These are phyloP conservation scores for Claviceps digitariae DNA, from an alignment of 2,329 filamentous ascomycete species.

Conservation along the genomic window DNA sequence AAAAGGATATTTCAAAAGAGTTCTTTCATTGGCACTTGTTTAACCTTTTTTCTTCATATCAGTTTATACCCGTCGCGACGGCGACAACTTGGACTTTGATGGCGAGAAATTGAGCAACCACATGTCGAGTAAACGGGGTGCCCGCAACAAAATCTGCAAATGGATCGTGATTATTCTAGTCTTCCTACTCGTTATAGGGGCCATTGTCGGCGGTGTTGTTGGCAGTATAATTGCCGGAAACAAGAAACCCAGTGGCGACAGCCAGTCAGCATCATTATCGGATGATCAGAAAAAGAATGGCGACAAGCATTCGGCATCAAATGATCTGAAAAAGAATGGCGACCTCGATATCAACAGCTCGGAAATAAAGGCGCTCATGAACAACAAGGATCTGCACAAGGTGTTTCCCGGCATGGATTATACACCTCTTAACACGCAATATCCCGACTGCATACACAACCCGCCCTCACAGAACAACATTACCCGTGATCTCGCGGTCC, in stretches of 20 bases:
- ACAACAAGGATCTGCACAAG: slow-evolving; percentile 72
- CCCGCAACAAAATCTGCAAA: slow-evolving; percentile 50
- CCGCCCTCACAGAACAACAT: slow-evolving; percentile 89
- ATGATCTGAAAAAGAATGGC: slow-evolving; percentile 50
- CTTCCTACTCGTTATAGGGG: slow-evolving; percentile 53
- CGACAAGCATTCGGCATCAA: slow-evolving; percentile 46
- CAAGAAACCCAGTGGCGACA: slow-evolving; percentile 18
- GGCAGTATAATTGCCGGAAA: slow-evolving; percentile 56
- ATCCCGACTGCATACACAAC: slow-evolving; percentile 63
- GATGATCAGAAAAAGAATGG: slow-evolving; percentile 51
- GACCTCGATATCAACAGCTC: slow-evolving; percentile 60
- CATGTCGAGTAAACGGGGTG: slow-evolving; percentile 28
- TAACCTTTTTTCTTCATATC: not conserved
- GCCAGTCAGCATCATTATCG: slow-evolving; percentile 37
- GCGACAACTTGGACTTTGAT: slow-evolving; percentile 3
- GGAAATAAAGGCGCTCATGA: slow-evolving; percentile 70
- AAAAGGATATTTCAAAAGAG: not conserved
- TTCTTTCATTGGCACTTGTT: not conserved
- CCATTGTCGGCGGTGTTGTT: slow-evolving; percentile 58
- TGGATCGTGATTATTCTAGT: slow-evolving; percentile 55
- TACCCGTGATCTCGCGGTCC: slow-evolving; percentile 77
- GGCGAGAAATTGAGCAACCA: slow-evolving; percentile 10
- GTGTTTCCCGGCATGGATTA: slow-evolving; percentile 95
- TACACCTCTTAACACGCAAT: slow-evolving; percentile 82
- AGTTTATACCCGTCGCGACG: not conserved